Conservation (phyloP, 345 rosid species). For the Fremontodendron californicum region DNA sequence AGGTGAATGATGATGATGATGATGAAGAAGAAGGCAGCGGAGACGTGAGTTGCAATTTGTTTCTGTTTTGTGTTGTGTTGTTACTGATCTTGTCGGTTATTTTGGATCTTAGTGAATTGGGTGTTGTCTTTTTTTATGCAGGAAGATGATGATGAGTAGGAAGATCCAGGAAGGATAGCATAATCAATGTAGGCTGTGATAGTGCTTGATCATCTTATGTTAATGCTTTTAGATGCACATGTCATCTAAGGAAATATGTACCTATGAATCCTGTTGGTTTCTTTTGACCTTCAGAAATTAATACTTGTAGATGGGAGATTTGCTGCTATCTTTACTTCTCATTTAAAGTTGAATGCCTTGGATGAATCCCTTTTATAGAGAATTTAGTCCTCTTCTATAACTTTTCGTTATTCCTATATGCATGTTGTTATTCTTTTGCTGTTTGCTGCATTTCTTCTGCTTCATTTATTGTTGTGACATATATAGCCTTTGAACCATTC, state of each 20-base stretch:
- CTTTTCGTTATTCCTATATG: not conserved
- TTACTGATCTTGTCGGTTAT: not conserved
- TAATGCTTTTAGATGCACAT: slow-evolving; percentile 27
- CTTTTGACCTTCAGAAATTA: slow-evolving; percentile 15
- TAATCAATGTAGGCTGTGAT: slow-evolving; percentile 40
- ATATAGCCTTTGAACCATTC: too few relatives aligned
- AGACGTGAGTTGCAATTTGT: slow-evolving; percentile 41
- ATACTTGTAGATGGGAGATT: slow-evolving; percentile 43
- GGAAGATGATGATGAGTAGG: slow-evolving; percentile 83
- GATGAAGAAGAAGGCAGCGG: slow-evolving; percentile 75
- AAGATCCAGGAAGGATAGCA: slow-evolving; percentile 18
- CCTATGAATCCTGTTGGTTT: slow-evolving; percentile 27
- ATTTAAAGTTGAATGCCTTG: slow-evolving; percentile 31
- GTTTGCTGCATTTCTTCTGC: too few relatives aligned
- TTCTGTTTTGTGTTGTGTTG: not conserved
- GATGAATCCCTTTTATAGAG: slow-evolving; percentile 35
- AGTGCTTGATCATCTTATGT: slow-evolving; percentile 28
- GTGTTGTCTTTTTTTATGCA: slow-evolving; percentile 24
- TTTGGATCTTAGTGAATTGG: not conserved
- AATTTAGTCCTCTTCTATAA: not conserved
- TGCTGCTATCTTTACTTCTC: slow-evolving; percentile 30
- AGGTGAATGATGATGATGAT: slow-evolving; percentile 86
- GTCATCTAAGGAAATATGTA: slow-evolving; percentile 24
- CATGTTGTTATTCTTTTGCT: not conserved
- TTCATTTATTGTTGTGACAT: too few relatives aligned